Percentiles rank a stretch among this genome's conserved stretches.
These are phyloP conservation scores for Neurospora sp. DNA, from an alignment of 495 filamentous ascomycete species.

Conservation along the genomic window DNA sequence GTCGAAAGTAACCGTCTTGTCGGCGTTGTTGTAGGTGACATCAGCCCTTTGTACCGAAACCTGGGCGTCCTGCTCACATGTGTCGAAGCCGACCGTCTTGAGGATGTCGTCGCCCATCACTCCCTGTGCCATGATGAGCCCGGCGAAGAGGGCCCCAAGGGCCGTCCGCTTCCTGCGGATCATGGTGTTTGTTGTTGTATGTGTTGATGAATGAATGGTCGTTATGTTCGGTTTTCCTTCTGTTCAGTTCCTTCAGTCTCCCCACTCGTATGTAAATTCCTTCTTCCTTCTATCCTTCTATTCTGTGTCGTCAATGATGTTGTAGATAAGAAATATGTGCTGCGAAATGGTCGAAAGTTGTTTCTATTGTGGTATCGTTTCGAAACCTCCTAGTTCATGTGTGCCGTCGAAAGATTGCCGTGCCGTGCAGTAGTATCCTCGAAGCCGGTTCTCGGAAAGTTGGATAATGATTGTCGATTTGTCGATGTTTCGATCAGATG, in stretches of 20 bases:
- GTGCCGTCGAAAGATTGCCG: background rate
- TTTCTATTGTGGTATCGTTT: background rate
- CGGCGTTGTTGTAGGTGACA: slow-evolving; percentile 66
- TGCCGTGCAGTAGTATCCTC: background rate
- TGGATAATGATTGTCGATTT: background rate
- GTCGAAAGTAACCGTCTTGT: slow-evolving; percentile 68
- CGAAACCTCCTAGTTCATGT: background rate
- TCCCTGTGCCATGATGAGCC: slow-evolving; percentile 22
- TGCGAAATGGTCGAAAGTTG: background rate
- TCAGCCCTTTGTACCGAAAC: slow-evolving; percentile 67
- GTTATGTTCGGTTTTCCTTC: background rate
- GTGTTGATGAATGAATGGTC: background rate
- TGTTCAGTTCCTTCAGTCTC: background rate
- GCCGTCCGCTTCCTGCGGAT: background rate
- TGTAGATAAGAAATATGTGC: background rate
- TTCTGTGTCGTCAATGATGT: background rate
- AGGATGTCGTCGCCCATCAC: slow-evolving; percentile 59
- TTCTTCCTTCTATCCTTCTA: background rate
- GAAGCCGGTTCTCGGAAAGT: background rate
- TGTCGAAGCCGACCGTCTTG: slow-evolving; percentile 67
- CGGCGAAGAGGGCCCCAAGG: slow-evolving; percentile 26
- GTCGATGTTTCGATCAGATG: background rate
- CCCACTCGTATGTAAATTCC: background rate
- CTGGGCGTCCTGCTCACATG: slow-evolving; percentile 52
- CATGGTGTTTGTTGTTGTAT: background rate